phyloP scores from a whole-genome alignment of 192 early-diverging fungal genomes.

The Lobosporangium transversale region DNA sequence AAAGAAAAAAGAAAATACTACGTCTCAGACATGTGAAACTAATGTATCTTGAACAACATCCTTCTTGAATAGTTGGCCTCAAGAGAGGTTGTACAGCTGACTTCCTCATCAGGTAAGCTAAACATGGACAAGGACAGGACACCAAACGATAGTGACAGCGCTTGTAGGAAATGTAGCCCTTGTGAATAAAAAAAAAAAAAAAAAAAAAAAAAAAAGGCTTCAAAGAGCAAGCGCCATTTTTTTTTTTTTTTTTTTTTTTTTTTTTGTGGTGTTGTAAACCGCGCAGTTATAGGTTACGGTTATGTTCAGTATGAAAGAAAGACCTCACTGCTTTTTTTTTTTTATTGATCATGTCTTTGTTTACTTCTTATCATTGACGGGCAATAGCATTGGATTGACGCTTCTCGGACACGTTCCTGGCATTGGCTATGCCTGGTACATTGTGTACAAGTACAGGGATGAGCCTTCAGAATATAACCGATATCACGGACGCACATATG shows the following conservation, averaged over 20 bases:
- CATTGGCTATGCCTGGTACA: conserved; percentile 36
- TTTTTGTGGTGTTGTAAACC: background rate
- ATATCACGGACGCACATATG: conserved; percentile 18
- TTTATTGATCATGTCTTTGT: background rate
- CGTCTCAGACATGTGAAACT: too few relatives aligned
- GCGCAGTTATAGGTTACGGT: too few relatives aligned
- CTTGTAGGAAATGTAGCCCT: too few relatives aligned
- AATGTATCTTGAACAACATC: too few relatives aligned
- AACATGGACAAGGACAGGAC: too few relatives aligned
- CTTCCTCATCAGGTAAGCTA: conserved; percentile 43
- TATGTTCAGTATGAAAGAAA: too few relatives aligned
- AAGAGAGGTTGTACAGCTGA: conserved; percentile 37
- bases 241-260: too few relatives aligned
- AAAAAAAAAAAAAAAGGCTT: too few relatives aligned
- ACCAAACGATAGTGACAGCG: too few relatives aligned
- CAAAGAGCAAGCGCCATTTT: too few relatives aligned
- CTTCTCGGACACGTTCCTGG: conserved; percentile 37
- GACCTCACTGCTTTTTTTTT: background rate
- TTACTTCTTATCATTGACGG: background rate
- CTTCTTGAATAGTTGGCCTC: conserved; percentile 32
- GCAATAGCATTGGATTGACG: conserved; percentile 19
- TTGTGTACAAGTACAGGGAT: conserved; percentile 38
- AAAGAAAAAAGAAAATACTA: too few relatives aligned
- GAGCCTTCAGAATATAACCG: conserved; percentile 23
- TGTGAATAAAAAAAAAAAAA: too few relatives aligned